These are phyloP conservation scores for Collybia sp. DNA, from an alignment of 768 basidiomycete genomes.

Conservation along the genomic window DNA sequence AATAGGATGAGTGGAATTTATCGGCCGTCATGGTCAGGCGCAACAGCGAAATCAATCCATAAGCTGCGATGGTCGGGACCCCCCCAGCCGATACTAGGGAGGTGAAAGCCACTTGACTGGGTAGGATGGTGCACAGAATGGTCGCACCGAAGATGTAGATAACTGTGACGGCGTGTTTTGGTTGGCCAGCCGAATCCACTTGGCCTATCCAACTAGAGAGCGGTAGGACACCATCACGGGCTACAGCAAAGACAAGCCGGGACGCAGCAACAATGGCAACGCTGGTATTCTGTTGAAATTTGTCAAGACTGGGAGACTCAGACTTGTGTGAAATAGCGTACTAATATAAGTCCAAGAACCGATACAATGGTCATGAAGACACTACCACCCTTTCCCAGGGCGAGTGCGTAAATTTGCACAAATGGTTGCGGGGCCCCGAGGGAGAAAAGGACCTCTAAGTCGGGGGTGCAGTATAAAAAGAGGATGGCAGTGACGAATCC, in stretches of 20 bases:
- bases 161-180: slow-evolving; percentile 81
- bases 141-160: slow-evolving; percentile 75
- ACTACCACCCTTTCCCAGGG: slow-evolving; percentile 74
- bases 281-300: slow-evolving; percentile 63
- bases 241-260: slow-evolving; percentile 86
- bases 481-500: slow-evolving; percentile 77
- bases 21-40: slow-evolving; percentile 76
- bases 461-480: slow-evolving; percentile 82
- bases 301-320: not conserved
- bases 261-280: slow-evolving; percentile 87
- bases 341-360: slow-evolving; percentile 79
- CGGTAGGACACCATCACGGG: slow-evolving; percentile 90
- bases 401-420: slow-evolving; percentile 81
- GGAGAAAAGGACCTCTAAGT: slow-evolving; percentile 69
- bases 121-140: slow-evolving; percentile 83
- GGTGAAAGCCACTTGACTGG: slow-evolving; percentile 89
- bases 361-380: slow-evolving; percentile 88
- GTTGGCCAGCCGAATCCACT: slow-evolving; percentile 69
- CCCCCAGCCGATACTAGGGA: slow-evolving; percentile 85
- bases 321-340: slow-evolving; percentile 17
- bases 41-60: slow-evolving; percentile 75
- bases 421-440: slow-evolving; percentile 88
- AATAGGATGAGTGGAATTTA: slow-evolving; percentile 69
- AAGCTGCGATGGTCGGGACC: slow-evolving; percentile 85
- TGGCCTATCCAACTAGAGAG: slow-evolving; percentile 77